phyloP scores from a whole-genome alignment of 495 filamentous ascomycete genomes.

The Penicillium silybi region DNA sequence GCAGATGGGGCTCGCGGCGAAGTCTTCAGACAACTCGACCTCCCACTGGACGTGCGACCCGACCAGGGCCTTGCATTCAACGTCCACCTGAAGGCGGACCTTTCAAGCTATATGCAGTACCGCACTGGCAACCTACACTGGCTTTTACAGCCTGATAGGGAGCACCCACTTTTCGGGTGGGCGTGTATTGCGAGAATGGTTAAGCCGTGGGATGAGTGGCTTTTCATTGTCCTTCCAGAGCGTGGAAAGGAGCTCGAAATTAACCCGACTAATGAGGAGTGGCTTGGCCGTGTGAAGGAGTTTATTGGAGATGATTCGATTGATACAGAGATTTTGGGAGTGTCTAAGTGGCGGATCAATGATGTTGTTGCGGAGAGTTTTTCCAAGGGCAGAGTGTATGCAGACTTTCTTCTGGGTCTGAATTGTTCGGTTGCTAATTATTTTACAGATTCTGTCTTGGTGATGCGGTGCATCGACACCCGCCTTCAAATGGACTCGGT shows the following conservation, averaged over 20 bases:
- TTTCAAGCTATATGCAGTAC: conserved; percentile 45
- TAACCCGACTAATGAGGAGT: conserved; percentile 36
- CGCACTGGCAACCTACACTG: conserved; percentile 56
- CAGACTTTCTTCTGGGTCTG: conserved; percentile 20
- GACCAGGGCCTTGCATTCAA: conserved; percentile 54
- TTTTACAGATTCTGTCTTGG: conserved; percentile 46
- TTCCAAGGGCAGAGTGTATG: conserved; percentile 33
- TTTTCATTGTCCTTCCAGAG: conserved; percentile 48
- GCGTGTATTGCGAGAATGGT: conserved; percentile 46
- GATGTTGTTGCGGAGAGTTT: conserved; percentile 48
- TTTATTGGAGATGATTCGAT: conserved; percentile 50
- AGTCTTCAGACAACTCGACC: conserved; percentile 44
- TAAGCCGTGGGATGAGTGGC: conserved; percentile 55
- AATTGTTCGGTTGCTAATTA: conserved; percentile 40
- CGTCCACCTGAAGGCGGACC: conserved; percentile 48
- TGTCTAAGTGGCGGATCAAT: conserved; percentile 51
- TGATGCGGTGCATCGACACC: conserved; percentile 51
- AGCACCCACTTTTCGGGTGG: conserved; percentile 41
- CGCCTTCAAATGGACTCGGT: conserved; percentile 48
- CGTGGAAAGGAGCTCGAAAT: conserved; percentile 29
- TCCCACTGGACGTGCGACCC: conserved; percentile 48
- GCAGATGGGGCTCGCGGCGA: conserved; percentile 53
- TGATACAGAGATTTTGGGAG: conserved; percentile 34
- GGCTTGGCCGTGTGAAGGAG: conserved; percentile 37
- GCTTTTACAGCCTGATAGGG: conserved; percentile 46